phyloP scores from a whole-genome alignment of 495 filamentous ascomycete genomes.

The Aspergillus olivimuriae region DNA sequence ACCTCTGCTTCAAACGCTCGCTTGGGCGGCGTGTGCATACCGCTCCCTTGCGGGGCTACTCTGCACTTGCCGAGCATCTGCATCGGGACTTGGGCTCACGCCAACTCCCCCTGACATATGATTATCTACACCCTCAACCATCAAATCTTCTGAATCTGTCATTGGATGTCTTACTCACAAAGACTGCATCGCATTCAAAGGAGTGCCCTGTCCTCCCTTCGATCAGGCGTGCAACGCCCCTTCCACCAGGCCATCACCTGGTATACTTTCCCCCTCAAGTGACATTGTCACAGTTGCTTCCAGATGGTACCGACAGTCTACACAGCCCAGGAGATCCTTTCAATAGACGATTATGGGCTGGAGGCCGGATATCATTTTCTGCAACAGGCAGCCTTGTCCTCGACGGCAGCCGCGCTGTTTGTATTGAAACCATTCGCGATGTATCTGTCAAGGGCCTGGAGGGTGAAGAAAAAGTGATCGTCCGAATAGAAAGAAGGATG shows the following conservation, averaged over 20 bases:
- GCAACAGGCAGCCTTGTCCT: conserved; percentile 27
- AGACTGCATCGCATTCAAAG: neutral
- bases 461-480: conserved; percentile 54
- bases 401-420: conserved; percentile 47
- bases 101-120: conserved; percentile 49
- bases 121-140: conserved; percentile 57
- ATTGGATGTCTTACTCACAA: conserved; percentile 53
- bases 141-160: conserved; percentile 60
- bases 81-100: conserved; percentile 38
- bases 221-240: conserved; percentile 21
- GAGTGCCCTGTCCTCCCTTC: conserved; percentile 25
- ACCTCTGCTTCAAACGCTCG: conserved; percentile 5
- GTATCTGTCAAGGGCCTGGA: conserved; percentile 49
- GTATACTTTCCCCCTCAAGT: conserved; percentile 67
- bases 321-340: conserved; percentile 64
- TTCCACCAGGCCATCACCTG: conserved; percentile 54
- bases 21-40: neutral
- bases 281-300: conserved; percentile 48
- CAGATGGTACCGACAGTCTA: conserved; percentile 66
- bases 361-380: conserved; percentile 34
- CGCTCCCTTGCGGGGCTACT: conserved; percentile 13
- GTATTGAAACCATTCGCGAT: conserved; percentile 58
- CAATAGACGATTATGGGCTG: conserved; percentile 72
- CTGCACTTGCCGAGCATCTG: conserved; percentile 24
- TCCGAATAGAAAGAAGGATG: conserved; percentile 49